Evolutionary conservation across 2,329 filamentous ascomycete genomes (phyloP).

Genomic region (Xylariomycetidae sp.): DNA sequence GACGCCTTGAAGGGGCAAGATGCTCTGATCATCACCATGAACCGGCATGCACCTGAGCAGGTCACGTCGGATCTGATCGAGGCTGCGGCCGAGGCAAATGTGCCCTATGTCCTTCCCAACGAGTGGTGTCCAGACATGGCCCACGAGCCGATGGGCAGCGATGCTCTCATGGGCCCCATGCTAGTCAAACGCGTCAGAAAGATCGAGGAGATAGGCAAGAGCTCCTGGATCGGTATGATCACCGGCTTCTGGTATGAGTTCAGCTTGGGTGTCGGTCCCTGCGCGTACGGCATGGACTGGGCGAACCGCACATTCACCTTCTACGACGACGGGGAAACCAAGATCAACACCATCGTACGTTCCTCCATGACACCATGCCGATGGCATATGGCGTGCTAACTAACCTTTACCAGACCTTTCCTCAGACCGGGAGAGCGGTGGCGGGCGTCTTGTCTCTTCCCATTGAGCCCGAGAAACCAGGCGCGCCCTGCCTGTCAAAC

Average conservation of each 20-base stretch:
- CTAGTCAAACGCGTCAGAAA: slow-evolving; percentile 20
- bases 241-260: slow-evolving; percentile 51
- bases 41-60: slow-evolving; percentile 34
- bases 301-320: slow-evolving; percentile 33
- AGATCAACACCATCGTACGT: slow-evolving; percentile 50
- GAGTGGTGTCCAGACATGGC: slow-evolving; percentile 31
- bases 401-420: slow-evolving; percentile 13
- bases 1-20: slow-evolving; percentile 48
- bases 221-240: slow-evolving; percentile 37
- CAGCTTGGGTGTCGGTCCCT: slow-evolving; percentile 34
- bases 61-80: slow-evolving; percentile 43
- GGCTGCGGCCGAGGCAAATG: slow-evolving; percentile 48
- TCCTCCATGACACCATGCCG: too few species aligned
- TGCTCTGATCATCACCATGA: slow-evolving; percentile 51
- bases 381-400: not conserved
- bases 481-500: slow-evolving; percentile 32
- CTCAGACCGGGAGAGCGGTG: slow-evolving; percentile 39
- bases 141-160: slow-evolving; percentile 29
- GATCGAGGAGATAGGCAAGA: slow-evolving; percentile 33
- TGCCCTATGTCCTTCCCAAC: slow-evolving; percentile 53
- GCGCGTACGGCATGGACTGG: slow-evolving; percentile 45
- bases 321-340: slow-evolving; percentile 51
- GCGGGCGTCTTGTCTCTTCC: slow-evolving; percentile 45
- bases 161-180: slow-evolving; percentile 22
- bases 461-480: slow-evolving; percentile 27